Evolutionary conservation across 305 asterid genomes (phyloP), one percentile per base, ranked within the genome.

Genomic region (Striga hermonthica): DNA sequence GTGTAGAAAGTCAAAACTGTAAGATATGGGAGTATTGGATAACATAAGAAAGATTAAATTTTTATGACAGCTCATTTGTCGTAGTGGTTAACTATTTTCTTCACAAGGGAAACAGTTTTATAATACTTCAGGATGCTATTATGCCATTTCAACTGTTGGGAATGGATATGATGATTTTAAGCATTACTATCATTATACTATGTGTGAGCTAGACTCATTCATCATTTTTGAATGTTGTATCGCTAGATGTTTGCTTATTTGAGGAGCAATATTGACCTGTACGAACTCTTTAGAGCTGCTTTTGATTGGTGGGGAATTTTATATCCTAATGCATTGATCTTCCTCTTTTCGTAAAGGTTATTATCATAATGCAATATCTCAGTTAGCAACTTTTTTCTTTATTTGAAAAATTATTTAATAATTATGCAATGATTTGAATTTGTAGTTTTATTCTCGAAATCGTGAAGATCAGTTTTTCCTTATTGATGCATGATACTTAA

Each of bases 151-250:
- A 39, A 40, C 44, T 62, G 7, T 55, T 70, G 72, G 61, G 45
- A 55, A 57, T 35, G 44, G 9, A 37, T 52, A 45, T 38, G 38
- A 11, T 44, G 67, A 43, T 43, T 14, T 61, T 61, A 43, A 45
- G 60, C 57, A 31, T 57, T 49, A 8, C 49, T 43, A 14, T 57
- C 62, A 10, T 13, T 50, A 13, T 69, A 48, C 43, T 65, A 12
- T 47, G 48, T 59, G 54, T 62, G 50, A 45, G 49, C 10, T 62
- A 63, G 60, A 39, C 45, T 9, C 61, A 47, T 44, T 62, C 65
- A 14, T n/a, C 48, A 12, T 68, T 60, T 8, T 62, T 67, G 52
- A 57, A 40, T 67, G 66, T 41, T 65, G 59, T 47, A 50, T 48
- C 60, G 36, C 44, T 9, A 62, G 62, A 7, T 48, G 57, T n/a